Percentiles rank a stretch among this genome's conserved stretches.
phyloP scores from a whole-genome alignment of 2,329 filamentous ascomycete genomes.

The Ilyonectria mors-panacis region DNA sequence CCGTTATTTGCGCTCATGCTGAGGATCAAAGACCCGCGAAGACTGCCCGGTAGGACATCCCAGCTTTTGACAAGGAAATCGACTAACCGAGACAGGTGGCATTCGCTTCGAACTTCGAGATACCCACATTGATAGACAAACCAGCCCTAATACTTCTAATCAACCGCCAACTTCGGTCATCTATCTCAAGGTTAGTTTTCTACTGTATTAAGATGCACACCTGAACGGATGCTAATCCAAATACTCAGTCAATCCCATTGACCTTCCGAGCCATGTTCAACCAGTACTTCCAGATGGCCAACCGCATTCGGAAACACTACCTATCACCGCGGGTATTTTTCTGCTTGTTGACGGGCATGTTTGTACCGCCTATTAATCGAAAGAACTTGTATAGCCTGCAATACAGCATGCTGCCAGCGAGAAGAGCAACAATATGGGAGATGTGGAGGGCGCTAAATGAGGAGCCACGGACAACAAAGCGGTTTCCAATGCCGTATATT shows the following conservation, averaged over 20 bases:
- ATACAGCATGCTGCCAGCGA: conserved; percentile 95
- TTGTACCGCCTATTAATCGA: conserved; percentile 94
- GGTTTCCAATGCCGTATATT: conserved; percentile 54
- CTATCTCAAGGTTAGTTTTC: conserved; percentile 78
- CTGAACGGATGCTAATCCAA: conserved; percentile 9
- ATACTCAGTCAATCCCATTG: conserved; percentile 83
- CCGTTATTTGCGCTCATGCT: conserved; percentile 98
- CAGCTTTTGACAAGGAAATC: rapidly evolving
- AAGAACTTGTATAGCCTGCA: conserved; percentile 96
- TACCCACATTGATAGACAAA: conserved; percentile 68
- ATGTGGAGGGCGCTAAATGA: conserved; percentile 83
- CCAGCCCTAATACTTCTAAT: conserved; percentile 57
- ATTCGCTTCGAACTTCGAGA: conserved; percentile 93
- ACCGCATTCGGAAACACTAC: conserved; percentile 95
- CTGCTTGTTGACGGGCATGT: conserved; percentile 89
- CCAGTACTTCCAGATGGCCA: conserved; percentile 95
- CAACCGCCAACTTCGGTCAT: conserved; percentile 83
- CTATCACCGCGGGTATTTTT: conserved; percentile 89
- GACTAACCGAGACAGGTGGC: conserved; percentile 59
- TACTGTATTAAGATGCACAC: background rate
- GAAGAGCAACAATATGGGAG: conserved; percentile 83
- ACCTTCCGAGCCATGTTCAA: conserved; percentile 95
- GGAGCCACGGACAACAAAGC: conserved; percentile 62
- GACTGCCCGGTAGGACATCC: conserved; percentile 79
- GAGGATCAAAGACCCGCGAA: conserved; percentile 89